Evolutionary conservation across 352 stramenopile species (phyloP), one percentile per base, ranked within the genome.

Genomic region (Aphanomyces stellatus): DNA sequence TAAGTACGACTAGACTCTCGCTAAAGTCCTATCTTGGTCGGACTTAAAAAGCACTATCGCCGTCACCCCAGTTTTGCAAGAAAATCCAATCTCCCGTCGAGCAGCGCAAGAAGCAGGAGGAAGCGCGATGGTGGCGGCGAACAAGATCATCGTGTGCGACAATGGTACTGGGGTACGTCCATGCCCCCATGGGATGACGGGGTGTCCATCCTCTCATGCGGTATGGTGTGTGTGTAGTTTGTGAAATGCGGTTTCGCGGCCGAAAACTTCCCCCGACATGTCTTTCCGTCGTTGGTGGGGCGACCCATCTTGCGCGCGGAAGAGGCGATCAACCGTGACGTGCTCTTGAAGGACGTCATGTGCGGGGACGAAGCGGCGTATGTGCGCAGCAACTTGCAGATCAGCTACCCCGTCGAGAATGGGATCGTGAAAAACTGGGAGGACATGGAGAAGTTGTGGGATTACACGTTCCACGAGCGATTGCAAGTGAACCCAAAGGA

Each of bases 391-490:
- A 91, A 88, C 71, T 74, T 96, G 30, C 85, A 95, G 74, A 93
- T 93, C 76, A 80, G 75, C 70, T 95, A 96, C 75, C 88, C 87
- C 13, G 90, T 98, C 27, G 91, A 98, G 73, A 97, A 98, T 72
- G 95, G 95, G 37, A 98, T 98, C 60, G 92, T 98, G 11, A 95
- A 95, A 74, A 97, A 97, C 80, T 98, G 95, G 95, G 90, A 98
- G 57, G 94, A 98, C 71, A 98, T 98, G 94, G 88, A 98, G 74
- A 91, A 97, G 68, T 77, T 98, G 31, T 98, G 95, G 95, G 94
- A 98, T 75, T 98, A 98, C 77, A 98, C 91, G 53, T 98, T 98
- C 76, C 78, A 94, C 59, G 90, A 98, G 64, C 92, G 91, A 2
- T 72, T 98, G 62, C 76, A 63, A 37, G 88, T 90, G 53, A 77